Evolutionary conservation across 768 basidiomycete genomes (phyloP).

Genomic region (Trametes maxima): DNA sequence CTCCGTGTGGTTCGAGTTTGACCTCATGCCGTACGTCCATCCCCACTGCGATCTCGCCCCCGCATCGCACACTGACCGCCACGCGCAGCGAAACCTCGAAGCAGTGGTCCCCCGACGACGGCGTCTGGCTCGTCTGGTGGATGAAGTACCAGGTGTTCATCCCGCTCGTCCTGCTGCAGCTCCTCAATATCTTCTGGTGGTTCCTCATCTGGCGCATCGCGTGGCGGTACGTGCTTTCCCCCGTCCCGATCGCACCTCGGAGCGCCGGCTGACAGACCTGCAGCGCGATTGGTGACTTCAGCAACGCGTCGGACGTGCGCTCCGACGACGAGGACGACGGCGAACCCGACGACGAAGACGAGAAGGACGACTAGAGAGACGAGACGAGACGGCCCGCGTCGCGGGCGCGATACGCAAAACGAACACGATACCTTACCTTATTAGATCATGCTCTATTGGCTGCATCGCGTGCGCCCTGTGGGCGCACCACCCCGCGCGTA

Average conservation of each 20-base stretch:
- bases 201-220: constrained; percentile 79
- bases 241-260: background rate
- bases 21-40: constrained; percentile 70
- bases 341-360: constrained; percentile 36
- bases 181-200: constrained; percentile 94
- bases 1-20: constrained; percentile 82
- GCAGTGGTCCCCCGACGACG: constrained; percentile 60
- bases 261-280: background rate
- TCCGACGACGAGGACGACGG: constrained; percentile 77
- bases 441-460: background rate
- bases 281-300: constrained; percentile 54
- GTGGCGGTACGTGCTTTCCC: constrained; percentile 54
- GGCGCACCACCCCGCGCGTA: background rate
- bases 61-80: background rate
- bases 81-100: constrained; percentile 51
- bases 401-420: background rate
- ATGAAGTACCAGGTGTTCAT: constrained; percentile 81
- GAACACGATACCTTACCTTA: constrained; percentile 4
- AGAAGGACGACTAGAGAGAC: constrained; percentile 36
- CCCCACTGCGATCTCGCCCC: background rate
- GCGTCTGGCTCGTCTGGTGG: constrained; percentile 75
- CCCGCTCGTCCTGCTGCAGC: constrained; percentile 74
- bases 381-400: background rate
- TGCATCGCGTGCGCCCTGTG: background rate
- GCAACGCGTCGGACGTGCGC: constrained; percentile 63